Percentiles rank a stretch among this genome's conserved stretches.
Conservation (phyloP, 2,329 filamentous ascomycete genomes). For the Trichophyton verrucosum region DNA sequence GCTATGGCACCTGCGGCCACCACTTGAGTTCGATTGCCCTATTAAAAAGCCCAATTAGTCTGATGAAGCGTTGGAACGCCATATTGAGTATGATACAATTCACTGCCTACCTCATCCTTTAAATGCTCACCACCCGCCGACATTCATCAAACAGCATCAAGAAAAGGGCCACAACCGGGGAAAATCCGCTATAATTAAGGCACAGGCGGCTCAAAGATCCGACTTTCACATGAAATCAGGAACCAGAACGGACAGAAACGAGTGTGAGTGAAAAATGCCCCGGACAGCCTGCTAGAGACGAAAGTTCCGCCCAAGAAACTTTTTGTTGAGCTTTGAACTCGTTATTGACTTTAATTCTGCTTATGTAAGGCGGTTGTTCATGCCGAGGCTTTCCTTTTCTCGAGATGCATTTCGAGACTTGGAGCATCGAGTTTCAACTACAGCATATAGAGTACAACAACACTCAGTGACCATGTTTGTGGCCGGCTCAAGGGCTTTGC, state of each 20-base stretch:
- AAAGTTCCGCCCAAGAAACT: too few species aligned
- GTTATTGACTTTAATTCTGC: not conserved
- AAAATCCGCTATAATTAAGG: not conserved
- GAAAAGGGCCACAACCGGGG: not conserved
- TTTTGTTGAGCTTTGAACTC: not conserved
- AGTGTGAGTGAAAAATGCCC: not conserved
- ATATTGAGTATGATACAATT: not conserved
- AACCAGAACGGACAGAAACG: not conserved
- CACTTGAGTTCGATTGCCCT: slow-evolving; percentile 56
- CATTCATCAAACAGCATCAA: slow-evolving; percentile 42
- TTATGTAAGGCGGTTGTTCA: not conserved
- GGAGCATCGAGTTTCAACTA: too few species aligned
- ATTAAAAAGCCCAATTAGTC: slow-evolving; percentile 1
- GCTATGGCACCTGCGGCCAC: slow-evolving; percentile 56
- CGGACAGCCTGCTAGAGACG: too few species aligned
- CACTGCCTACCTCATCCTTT: slow-evolving; percentile 50
- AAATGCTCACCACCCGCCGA: slow-evolving; percentile 50
- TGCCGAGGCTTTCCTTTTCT: not conserved
- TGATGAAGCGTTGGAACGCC: not conserved
- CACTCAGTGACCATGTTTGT: not conserved
- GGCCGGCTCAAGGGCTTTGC: not conserved
- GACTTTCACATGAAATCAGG: not conserved
- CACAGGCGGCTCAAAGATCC: not conserved
- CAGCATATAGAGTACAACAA: not conserved
- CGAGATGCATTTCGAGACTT: too few species aligned